Percentiles rank a stretch among this genome's conserved stretches.
Evolutionary conservation across 2,329 filamentous ascomycete species (phyloP).

Genomic region (Dothideomycetes sp.): DNA sequence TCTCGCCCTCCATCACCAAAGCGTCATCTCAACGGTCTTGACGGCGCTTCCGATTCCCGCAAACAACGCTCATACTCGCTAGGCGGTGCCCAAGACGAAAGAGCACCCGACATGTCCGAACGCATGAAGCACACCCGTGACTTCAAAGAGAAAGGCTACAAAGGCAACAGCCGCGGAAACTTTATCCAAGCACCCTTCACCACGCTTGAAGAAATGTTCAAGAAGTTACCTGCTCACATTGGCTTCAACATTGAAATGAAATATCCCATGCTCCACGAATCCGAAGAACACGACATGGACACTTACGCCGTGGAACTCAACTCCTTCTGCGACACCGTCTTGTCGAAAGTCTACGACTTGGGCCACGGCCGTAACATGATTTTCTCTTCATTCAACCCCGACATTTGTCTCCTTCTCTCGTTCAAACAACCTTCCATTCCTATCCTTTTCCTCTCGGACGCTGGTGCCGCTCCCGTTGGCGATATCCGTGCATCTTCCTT

Average conservation of each 20-base stretch:
- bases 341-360: conserved; percentile 81
- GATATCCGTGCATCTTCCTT: conserved; percentile 85
- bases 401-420: conserved; percentile 85
- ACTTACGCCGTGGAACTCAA: conserved; percentile 93
- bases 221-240: conserved; percentile 67
- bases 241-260: conserved; percentile 99
- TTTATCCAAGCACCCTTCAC: conserved; percentile 96
- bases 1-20: conserved; percentile 41
- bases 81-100: conserved; percentile 40
- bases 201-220: conserved; percentile 87
- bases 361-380: conserved; percentile 80
- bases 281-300: conserved; percentile 92
- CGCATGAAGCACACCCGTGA: conserved; percentile 96
- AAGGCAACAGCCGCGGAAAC: conserved; percentile 85
- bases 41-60: conserved; percentile 21
- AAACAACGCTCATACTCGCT: conserved; percentile 50
- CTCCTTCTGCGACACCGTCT: conserved; percentile 88
- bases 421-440: conserved; percentile 98
- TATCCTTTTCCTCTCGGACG: conserved; percentile 87
- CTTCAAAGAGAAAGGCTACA: conserved; percentile 90
- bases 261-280: conserved; percentile 96
- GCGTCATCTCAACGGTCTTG: conserved; percentile 10
- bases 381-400: conserved; percentile 95
- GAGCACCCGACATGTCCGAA: conserved; percentile 54
- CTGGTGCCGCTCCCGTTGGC: conserved; percentile 68